phyloP scores from a whole-genome alignment of 176 grass and related monocot genomes.

The Zoysia japonica region DNA sequence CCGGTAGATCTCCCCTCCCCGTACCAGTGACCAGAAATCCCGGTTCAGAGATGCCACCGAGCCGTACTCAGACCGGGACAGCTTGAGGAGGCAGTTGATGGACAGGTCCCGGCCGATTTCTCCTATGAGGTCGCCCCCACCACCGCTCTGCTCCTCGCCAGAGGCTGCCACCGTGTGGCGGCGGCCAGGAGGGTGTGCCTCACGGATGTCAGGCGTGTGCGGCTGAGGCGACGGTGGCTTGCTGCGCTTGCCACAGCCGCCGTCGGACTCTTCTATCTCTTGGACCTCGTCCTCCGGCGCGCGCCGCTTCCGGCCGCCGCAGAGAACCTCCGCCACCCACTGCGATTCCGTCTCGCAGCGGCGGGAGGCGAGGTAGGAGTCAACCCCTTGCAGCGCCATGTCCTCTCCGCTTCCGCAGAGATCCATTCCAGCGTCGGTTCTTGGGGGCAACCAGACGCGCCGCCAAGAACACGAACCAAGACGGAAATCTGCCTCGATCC shows the following conservation, averaged over 20 bases:
- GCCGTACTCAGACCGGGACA: constrained; percentile 65
- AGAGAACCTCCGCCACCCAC: constrained; percentile 36
- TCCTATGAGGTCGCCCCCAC: constrained; percentile 49
- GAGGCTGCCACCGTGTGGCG: neutral
- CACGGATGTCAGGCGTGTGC: constrained; percentile 45
- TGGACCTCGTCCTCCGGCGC: constrained; percentile 20
- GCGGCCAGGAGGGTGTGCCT: constrained; percentile 18
- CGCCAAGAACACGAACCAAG: constrained; percentile 28
- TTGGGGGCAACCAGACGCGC: neutral
- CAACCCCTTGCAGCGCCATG: constrained; percentile 44
- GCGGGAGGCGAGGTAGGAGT: constrained; percentile 6
- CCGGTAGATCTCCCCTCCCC: constrained; percentile 62
- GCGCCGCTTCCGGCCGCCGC: constrained; percentile 26
- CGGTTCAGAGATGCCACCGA: constrained; percentile 45
- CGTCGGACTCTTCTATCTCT: constrained; percentile 15
- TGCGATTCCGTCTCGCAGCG: constrained; percentile 49
- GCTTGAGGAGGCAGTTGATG: constrained; percentile 59
- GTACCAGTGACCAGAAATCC: constrained; percentile 53
- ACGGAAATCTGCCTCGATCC: neutral
- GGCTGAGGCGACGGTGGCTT: constrained; percentile 45
- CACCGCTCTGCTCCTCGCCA: constrained; percentile 21
- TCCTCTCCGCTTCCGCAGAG: neutral
- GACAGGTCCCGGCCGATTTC: constrained; percentile 61
- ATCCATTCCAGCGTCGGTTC: constrained; percentile 32
- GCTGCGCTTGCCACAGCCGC: constrained; percentile 35